Percentiles rank a stretch among this genome's conserved stretches.
phyloP scores from a whole-genome alignment of 352 stramenopile genomes.

The Globisporangium rhizosaccharum region DNA sequence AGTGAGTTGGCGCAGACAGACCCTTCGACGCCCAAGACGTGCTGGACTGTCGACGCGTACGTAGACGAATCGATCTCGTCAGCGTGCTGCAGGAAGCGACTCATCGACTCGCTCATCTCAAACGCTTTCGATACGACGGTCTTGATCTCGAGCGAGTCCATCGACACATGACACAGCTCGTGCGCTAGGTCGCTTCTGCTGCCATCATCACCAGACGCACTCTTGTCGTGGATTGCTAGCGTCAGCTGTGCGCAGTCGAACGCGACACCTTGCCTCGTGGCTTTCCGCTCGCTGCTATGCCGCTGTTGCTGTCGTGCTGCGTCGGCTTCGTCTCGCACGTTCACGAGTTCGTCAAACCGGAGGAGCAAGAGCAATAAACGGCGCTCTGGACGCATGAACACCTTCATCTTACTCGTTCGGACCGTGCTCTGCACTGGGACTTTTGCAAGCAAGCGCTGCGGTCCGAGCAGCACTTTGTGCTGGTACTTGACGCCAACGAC shows the following conservation, averaged over 20 bases:
- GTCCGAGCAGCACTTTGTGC: conserved; percentile 18
- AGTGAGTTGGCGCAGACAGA: conserved; percentile 12
- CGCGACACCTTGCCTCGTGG: conserved; percentile 6
- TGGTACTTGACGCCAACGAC: conserved; percentile 15
- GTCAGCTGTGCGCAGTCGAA: conserved; percentile 11
- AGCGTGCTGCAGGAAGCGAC: conserved; percentile 21
- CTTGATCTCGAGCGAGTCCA: conserved; percentile 31
- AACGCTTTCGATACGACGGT: conserved; percentile 31
- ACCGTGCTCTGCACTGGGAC: conserved; percentile 11
- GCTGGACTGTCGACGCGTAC: conserved; percentile 19
- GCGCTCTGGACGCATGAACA: conserved; percentile 25
- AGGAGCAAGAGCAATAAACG: conserved; percentile 44
- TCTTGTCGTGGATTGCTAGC: conserved; percentile 8
- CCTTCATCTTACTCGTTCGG: conserved; percentile 11
- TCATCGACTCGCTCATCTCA: conserved; percentile 34
- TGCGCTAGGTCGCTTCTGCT: neutral
- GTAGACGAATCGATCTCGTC: neutral
- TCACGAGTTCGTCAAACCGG: conserved; percentile 43
- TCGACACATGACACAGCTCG: neutral
- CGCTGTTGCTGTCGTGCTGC: neutral
- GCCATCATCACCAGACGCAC: neutral
- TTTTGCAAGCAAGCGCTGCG: conserved; percentile 15
- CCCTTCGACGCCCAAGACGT: conserved; percentile 34
- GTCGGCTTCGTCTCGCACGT: conserved; percentile 4
- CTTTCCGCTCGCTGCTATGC: neutral